Percentiles rank a stretch among this genome's conserved stretches.
Evolutionary conservation across 2,329 filamentous ascomycete genomes (phyloP).

Genomic region (Tolypocladium amazonense): DNA sequence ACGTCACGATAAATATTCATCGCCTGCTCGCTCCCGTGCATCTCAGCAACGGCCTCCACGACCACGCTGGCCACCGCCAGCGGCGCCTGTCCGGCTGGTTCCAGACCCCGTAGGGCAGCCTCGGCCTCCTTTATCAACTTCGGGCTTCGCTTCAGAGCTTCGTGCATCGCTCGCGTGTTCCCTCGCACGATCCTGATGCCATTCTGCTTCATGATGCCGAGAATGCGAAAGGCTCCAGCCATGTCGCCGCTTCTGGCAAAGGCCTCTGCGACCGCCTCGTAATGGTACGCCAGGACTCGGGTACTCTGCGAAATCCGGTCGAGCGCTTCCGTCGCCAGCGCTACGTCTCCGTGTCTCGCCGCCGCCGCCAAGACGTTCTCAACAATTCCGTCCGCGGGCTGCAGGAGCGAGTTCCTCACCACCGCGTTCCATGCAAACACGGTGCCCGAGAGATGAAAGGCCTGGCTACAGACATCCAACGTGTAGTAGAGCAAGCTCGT

Average conservation of each 20-base stretch:
- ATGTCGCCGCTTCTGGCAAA: slow-evolving; percentile 54
- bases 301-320: slow-evolving; percentile 28
- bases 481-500: slow-evolving; percentile 56
- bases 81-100: slow-evolving; percentile 22
- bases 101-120: slow-evolving; percentile 42
- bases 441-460: slow-evolving; percentile 53
- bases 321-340: slow-evolving; percentile 62
- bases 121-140: slow-evolving; percentile 41
- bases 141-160: slow-evolving; percentile 37
- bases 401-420: slow-evolving; percentile 34
- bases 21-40: slow-evolving; percentile 17
- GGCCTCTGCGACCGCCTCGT: slow-evolving; percentile 66
- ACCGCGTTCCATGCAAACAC: slow-evolving; percentile 60
- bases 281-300: slow-evolving; percentile 56
- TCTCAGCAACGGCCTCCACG: slow-evolving; percentile 21
- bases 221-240: slow-evolving; percentile 52
- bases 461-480: slow-evolving; percentile 62
- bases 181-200: slow-evolving; percentile 41
- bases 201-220: slow-evolving; percentile 60
- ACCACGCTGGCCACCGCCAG: slow-evolving; percentile 23
- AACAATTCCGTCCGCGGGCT: slow-evolving; percentile 49
- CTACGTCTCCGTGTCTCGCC: slow-evolving; percentile 54
- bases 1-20: slow-evolving; percentile 21
- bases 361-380: slow-evolving; percentile 63
- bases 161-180: slow-evolving; percentile 54